Percentiles rank a stretch among this genome's conserved stretches.
These are phyloP conservation scores for Immersiella caudata DNA, from an alignment of 495 filamentous ascomycete genomes.

Conservation along the genomic window DNA sequence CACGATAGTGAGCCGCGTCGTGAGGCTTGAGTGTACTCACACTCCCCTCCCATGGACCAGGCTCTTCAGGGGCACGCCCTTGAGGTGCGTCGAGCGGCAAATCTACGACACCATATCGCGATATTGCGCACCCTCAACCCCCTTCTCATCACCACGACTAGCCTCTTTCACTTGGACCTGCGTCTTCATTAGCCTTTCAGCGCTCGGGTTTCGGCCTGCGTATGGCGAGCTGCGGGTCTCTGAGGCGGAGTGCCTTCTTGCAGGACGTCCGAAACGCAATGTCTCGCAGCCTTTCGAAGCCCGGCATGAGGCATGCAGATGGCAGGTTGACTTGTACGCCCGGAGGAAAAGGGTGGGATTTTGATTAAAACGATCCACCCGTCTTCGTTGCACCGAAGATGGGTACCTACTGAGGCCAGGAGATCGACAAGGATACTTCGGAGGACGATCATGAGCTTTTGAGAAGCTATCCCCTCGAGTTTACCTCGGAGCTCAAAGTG, in stretches of 20 bases:
- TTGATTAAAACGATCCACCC: background rate
- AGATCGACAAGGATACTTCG: background rate
- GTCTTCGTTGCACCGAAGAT: background rate
- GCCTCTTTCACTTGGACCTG: slow-evolving; percentile 40
- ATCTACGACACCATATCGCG: background rate
- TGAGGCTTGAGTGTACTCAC: background rate
- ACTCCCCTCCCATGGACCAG: slow-evolving; percentile 16
- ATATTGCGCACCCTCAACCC: slow-evolving; percentile 10
- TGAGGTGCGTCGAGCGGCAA: slow-evolving; percentile 25
- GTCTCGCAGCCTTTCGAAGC: background rate
- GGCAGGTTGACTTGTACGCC: background rate
- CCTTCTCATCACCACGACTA: slow-evolving; percentile 29
- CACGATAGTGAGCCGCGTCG: slow-evolving; percentile 7
- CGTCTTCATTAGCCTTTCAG: slow-evolving; percentile 26
- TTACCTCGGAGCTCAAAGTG: background rate
- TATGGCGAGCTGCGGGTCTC: background rate
- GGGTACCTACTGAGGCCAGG: background rate
- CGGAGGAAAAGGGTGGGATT: background rate
- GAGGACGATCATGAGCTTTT: background rate
- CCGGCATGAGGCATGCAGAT: background rate
- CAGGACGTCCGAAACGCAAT: background rate
- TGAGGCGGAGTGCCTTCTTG: background rate
- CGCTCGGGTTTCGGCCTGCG: background rate
- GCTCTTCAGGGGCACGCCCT: slow-evolving; percentile 22
- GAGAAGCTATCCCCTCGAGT: background rate